Percentiles rank a stretch among this genome's conserved stretches.
phyloP scores from a whole-genome alignment of 805 yeast genomes.

The Tetrapisispora pingtungensis region DNA sequence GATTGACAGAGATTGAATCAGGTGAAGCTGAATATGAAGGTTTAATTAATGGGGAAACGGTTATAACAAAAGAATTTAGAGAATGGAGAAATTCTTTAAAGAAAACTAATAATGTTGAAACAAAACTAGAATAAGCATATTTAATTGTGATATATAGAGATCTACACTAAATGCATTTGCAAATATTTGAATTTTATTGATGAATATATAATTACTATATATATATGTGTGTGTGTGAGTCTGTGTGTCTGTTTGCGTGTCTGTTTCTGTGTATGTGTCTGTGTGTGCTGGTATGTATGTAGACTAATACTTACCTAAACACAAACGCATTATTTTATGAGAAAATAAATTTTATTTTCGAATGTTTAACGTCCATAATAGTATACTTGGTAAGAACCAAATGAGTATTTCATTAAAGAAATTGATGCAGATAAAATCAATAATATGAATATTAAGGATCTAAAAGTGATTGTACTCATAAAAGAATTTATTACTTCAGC shows the following conservation, averaged over 20 bases:
- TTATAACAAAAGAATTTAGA: constrained; percentile 42
- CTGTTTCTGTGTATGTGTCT: neutral
- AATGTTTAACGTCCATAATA: neutral
- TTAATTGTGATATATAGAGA: neutral
- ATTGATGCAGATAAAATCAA: constrained; percentile 42
- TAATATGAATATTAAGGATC: constrained; percentile 44
- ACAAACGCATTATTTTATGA: neutral
- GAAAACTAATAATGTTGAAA: neutral
- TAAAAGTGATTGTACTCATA: constrained; percentile 59
- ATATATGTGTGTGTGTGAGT: neutral
- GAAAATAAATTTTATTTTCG: too few relatives aligned
- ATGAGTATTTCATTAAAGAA: constrained; percentile 41
- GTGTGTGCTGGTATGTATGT: neutral
- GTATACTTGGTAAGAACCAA: constrained; percentile 34
- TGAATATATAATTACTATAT: too few relatives aligned
- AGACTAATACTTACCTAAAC: too few relatives aligned
- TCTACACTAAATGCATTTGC: neutral
- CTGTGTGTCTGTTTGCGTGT: neutral
- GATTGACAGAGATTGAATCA: constrained; percentile 37
- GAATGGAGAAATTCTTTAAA: constrained; percentile 38
- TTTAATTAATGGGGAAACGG: constrained; percentile 30
- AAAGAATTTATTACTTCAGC: constrained; percentile 78
- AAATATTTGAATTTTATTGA: neutral
- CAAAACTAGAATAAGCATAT: too few relatives aligned
- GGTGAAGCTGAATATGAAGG: constrained; percentile 30